Evolutionary conservation across 139 green algal species (phyloP), one percentile per base, ranked within the genome.

Genomic region (Mesostigma viride): DNA sequence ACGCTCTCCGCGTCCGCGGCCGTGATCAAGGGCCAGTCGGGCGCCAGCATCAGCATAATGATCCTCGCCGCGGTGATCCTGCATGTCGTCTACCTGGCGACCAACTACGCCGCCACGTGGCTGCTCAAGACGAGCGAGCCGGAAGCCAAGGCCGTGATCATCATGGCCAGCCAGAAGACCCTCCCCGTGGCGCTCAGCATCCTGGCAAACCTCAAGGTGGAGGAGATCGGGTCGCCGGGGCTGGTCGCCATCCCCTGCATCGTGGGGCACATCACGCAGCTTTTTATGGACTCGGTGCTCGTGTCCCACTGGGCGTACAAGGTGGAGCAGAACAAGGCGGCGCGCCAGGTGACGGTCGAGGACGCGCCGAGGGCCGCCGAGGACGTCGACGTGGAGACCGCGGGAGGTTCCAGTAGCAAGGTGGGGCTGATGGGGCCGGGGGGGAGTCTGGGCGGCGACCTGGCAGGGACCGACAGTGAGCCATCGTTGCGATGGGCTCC

Each of bases 241-340:
- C 26, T 62, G n/a, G 8, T 62, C 6, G n/a, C 17, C 26, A 31
- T 62, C 11, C 53, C 53, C 17, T 6, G n/a, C 53, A 24, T 62
- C 53, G n/a, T 62, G 5, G 53, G 53, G 26, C 53, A 62, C 8
- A 6, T 62, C 53, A 32, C 22, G 17, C 53, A 62, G 53, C 8
- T 62, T 14, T 62, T 62, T 46, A 85, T 90, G 31, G 84, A 90
- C 62, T 67, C 79, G 0, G 83, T 81, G 68, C 72, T 89, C 14
- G 81, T 75, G 1, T 79, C 74, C 22, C 63, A 45, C 0, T 85
- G 77, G 77, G 67, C 61, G 61, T n/a, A n/a, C n/a, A n/a, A n/a
- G n/a, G n/a, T n/a, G n/a, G n/a, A n/a, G n/a, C n/a, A n/a, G n/a
- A n/a, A n/a, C n/a, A n/a, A n/a, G n/a, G n/a, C n/a, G n/a, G n/a